phyloP scores from a whole-genome alignment of 768 basidiomycete genomes.

The Suillus americanus region DNA sequence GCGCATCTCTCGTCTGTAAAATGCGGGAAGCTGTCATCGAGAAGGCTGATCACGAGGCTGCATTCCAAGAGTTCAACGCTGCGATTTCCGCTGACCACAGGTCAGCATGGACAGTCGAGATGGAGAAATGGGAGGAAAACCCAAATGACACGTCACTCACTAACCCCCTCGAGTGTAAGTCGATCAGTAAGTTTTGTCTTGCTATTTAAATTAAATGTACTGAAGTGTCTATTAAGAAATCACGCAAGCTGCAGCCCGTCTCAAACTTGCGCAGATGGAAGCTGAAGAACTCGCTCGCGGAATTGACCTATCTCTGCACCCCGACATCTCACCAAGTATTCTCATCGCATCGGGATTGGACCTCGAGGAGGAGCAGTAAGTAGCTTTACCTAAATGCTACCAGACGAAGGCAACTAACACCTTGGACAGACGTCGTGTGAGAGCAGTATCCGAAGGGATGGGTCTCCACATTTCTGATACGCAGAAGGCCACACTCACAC shows the following conservation, averaged over 20 bases:
- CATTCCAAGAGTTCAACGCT: slow-evolving; percentile 1
- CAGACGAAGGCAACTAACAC: background rate
- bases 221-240: background rate
- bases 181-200: background rate
- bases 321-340: slow-evolving; percentile 10
- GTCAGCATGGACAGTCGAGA: background rate
- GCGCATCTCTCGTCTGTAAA: background rate
- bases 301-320: slow-evolving; percentile 3
- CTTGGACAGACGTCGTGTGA: background rate
- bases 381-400: background rate
- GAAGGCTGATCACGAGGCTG: slow-evolving; percentile 1
- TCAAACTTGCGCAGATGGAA: slow-evolving; percentile 13
- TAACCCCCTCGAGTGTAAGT: background rate
- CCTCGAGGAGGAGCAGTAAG: slow-evolving; percentile 18
- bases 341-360: slow-evolving; percentile 14
- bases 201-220: background rate
- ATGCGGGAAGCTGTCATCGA: slow-evolving; percentile 1
- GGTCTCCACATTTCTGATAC: background rate
- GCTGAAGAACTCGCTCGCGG: background rate
- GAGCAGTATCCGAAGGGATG: background rate
- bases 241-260: background rate
- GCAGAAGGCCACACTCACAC: background rate
- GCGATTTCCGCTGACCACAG: background rate
- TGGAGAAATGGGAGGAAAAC: background rate
- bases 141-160: background rate